Evolutionary conservation across 257 asterid genomes (phyloP).

Genomic region (Plectranthus barbatus): DNA sequence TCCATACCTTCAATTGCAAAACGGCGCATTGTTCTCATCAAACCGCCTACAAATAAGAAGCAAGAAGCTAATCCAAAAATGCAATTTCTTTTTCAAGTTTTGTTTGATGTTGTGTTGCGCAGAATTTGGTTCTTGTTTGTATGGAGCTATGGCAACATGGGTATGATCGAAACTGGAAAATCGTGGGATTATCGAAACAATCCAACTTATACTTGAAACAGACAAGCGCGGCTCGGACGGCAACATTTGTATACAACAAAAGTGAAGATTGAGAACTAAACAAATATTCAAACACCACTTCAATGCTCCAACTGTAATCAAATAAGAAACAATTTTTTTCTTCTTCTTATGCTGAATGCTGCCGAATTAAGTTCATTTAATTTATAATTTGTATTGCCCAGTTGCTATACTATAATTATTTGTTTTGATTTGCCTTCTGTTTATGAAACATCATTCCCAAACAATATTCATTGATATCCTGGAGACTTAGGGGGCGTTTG

Average conservation of each 20-base stretch:
- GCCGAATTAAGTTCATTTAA: neutral
- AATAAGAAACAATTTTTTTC: neutral
- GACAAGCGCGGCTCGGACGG: conserved; percentile 22
- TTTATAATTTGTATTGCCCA: neutral
- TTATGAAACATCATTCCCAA: too few relatives aligned
- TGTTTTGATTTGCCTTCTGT: neutral
- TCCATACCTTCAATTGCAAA: conserved; percentile 24
- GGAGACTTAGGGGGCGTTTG: too few relatives aligned
- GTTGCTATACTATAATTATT: neutral
- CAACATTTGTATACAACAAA: conserved; percentile 1
- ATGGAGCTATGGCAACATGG: conserved; percentile 17
- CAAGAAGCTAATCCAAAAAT: neutral
- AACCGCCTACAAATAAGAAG: neutral
- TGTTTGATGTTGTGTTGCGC: neutral
- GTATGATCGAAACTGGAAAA: conserved; percentile 25
- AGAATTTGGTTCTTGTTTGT: neutral
- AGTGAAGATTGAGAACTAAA: neutral
- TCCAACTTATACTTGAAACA: conserved; percentile 9
- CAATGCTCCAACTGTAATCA: neutral
- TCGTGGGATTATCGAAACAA: conserved; percentile 24
- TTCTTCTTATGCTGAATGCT: neutral
- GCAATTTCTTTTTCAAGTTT: neutral
- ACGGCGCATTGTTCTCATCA: conserved; percentile 27
- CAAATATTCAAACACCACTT: neutral
- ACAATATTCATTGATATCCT: too few relatives aligned